A percentile compares a stretch with the other conserved stretches of the same genome.
phyloP scores from a whole-genome alignment of 257 asterid species.

The Solanum tarapatanum region DNA sequence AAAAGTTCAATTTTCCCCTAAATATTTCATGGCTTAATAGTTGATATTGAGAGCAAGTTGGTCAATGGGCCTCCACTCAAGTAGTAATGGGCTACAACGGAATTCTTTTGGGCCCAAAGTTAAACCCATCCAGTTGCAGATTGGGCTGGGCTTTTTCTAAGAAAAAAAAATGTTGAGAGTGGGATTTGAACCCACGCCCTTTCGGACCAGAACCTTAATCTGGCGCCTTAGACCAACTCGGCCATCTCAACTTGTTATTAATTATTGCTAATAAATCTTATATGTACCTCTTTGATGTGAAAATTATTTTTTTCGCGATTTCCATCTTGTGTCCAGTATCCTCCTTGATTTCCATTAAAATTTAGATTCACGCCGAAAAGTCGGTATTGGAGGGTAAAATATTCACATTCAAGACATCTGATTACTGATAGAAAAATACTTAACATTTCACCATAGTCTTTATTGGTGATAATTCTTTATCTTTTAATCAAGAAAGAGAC shows the following conservation, averaged over 20 bases:
- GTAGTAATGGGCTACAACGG: not conserved
- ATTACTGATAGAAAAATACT: not conserved
- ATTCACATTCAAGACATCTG: not conserved
- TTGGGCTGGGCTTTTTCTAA: not conserved
- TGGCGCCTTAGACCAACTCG: constrained; percentile 99
- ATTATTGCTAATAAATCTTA: not conserved
- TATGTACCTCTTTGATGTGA: not conserved
- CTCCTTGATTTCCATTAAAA: not conserved
- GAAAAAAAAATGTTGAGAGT: constrained; percentile 41
- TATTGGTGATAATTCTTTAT: not conserved
- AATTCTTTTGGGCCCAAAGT: not conserved
- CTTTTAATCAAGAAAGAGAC: not conserved
- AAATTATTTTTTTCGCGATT: not conserved
- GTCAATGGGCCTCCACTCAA: not conserved
- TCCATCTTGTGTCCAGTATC: too few species aligned
- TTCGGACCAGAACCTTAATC: constrained; percentile 99
- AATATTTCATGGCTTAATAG: not conserved
- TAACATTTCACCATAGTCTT: fast-evolving
- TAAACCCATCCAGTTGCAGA: not conserved
- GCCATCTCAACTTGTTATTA: constrained; percentile 61
- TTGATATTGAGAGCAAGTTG: not conserved
- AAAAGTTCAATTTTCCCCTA: not conserved
- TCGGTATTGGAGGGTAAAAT: not conserved
- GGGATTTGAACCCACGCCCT: constrained; percentile 99
- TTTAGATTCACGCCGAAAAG: not conserved